These are phyloP conservation scores for Psilocybe sp. DNA, from an alignment of 768 basidiomycete species.

Conservation along the genomic window DNA sequence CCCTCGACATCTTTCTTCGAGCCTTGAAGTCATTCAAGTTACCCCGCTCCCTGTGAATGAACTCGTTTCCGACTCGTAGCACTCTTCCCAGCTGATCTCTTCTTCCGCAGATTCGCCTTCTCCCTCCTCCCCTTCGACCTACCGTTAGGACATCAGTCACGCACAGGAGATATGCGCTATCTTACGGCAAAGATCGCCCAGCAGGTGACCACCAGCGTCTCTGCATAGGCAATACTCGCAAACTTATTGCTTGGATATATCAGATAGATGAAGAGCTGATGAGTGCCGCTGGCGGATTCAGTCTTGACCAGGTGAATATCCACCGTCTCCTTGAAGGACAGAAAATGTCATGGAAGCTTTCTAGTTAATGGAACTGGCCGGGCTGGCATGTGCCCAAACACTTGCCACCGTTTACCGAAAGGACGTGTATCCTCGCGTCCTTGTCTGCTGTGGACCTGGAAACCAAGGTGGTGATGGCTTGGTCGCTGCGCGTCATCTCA, in stretches of 20 bases:
- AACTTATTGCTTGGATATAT: neutral
- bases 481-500: slow-evolving; percentile 92
- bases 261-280: slow-evolving; percentile 96
- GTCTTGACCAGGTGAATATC: slow-evolving; percentile 76
- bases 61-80: neutral
- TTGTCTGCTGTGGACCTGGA: slow-evolving; percentile 97
- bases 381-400: slow-evolving; percentile 89
- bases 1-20: too few species aligned
- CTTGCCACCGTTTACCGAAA: slow-evolving; percentile 74
- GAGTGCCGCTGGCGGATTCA: slow-evolving; percentile 86
- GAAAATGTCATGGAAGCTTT: neutral
- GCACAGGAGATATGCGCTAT: slow-evolving; percentile 53
- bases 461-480: slow-evolving; percentile 98
- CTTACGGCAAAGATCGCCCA: slow-evolving; percentile 73
- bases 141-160: too few species aligned
- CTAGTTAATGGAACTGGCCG: slow-evolving; percentile 95
- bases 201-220: slow-evolving; percentile 45
- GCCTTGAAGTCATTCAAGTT: too few species aligned
- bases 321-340: neutral
- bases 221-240: neutral
- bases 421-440: slow-evolving; percentile 67
- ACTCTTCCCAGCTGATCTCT: too few species aligned
- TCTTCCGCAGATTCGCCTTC: neutral
- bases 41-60: neutral
- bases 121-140: slow-evolving; percentile 1